A percentile compares a stretch with the other conserved stretches of the same genome.
phyloP scores from a whole-genome alignment of 306 rosid species.

The Senna tora region DNA sequence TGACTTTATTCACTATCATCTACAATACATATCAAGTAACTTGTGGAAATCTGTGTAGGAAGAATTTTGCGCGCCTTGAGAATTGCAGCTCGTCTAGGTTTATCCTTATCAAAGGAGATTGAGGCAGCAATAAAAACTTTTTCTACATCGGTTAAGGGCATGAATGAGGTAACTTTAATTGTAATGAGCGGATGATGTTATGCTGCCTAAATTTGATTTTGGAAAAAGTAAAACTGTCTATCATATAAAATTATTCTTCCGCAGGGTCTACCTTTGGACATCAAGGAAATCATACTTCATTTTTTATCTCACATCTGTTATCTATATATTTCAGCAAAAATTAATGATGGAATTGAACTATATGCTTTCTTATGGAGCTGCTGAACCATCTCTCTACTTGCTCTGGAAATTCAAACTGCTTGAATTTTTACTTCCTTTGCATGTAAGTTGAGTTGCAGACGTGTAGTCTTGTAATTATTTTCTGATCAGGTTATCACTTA shows the following conservation, averaged over 20 bases:
- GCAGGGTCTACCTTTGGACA: conserved; percentile 27
- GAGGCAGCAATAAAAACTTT: conserved; percentile 1
- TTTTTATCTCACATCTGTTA: conserved; percentile 28
- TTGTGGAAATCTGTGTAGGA: conserved; percentile 53
- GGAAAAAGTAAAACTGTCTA: conserved; percentile 7
- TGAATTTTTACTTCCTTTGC: conserved; percentile 69
- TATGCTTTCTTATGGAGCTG: conserved; percentile 55
- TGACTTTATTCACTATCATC: conserved; percentile 35
- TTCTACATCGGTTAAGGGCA: not conserved
- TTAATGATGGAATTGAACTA: conserved; percentile 84
- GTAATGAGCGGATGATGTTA: not conserved
- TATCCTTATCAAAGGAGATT: conserved; percentile 64
- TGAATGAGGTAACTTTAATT: conserved; percentile 38
- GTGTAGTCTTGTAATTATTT: conserved; percentile 17
- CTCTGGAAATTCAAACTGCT: conserved; percentile 75
- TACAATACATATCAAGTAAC: conserved; percentile 38
- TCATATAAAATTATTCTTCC: not conserved
- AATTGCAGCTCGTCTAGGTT: conserved; percentile 93
- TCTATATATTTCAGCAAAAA: conserved; percentile 57
- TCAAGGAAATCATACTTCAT: conserved; percentile 30
- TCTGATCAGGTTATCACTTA: conserved; percentile 7
- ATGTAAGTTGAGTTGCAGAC: conserved; percentile 54
- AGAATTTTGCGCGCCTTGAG: conserved; percentile 93
- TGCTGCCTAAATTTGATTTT: not conserved
- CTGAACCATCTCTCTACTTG: conserved; percentile 21